phyloP scores from a whole-genome alignment of 2,329 filamentous ascomycete species.

The Neofusicoccum umdonicola region DNA sequence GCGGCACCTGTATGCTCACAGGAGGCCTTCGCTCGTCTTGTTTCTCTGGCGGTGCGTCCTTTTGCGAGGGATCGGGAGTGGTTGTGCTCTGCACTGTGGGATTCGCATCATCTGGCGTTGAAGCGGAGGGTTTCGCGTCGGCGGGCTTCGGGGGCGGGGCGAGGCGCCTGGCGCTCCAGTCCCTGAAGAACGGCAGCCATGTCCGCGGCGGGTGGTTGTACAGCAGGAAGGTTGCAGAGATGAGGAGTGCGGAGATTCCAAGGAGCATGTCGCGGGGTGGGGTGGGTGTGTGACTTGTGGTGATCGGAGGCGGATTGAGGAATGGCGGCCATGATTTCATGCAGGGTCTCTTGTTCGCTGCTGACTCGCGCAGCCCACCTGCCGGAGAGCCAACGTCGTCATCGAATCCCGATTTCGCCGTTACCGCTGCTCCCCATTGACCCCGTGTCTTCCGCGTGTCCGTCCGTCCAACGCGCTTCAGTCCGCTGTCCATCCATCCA shows the following conservation, averaged over 20 bases:
- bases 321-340: constrained; percentile 13
- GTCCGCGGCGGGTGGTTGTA: constrained; percentile 36
- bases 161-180: background rate
- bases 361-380: constrained; percentile 7
- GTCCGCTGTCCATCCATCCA: background rate
- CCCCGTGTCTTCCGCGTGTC: background rate
- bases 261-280: constrained; percentile 31
- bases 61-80: background rate
- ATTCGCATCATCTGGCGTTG: background rate
- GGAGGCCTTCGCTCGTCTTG: background rate
- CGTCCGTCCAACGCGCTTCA: background rate
- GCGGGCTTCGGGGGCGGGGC: background rate
- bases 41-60: constrained; percentile 13
- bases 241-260: constrained; percentile 35
- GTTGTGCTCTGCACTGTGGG: background rate
- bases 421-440: background rate
- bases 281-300: background rate
- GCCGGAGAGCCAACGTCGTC: background rate
- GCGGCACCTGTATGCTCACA: constrained; percentile 15
- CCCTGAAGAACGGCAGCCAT: constrained; percentile 27
- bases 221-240: constrained; percentile 36
- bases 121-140: background rate
- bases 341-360: background rate
- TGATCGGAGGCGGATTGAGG: constrained; percentile 5
- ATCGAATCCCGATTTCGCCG: constrained; percentile 4